Conservation (phyloP, 2,329 filamentous ascomycete genomes). For the Periconia digitata region DNA sequence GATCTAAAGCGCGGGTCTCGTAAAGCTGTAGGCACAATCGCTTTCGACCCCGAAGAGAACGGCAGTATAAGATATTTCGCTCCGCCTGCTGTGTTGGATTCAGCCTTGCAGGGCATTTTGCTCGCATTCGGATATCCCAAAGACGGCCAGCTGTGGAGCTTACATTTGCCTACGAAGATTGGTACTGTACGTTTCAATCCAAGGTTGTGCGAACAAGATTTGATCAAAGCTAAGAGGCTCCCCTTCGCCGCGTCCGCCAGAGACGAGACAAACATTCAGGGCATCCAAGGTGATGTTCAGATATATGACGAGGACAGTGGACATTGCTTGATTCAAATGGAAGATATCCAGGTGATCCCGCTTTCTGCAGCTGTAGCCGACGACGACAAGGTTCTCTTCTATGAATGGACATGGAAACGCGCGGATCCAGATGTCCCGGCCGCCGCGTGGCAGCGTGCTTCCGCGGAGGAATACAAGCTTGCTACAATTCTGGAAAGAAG, state of each 20-base stretch:
- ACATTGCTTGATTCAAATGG: slow-evolving; percentile 12
- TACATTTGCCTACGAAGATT: slow-evolving; percentile 25
- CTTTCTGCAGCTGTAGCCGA: slow-evolving; percentile 7
- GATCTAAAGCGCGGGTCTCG: slow-evolving; percentile 10
- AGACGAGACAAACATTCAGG: no score
- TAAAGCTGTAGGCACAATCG: slow-evolving; percentile 6
- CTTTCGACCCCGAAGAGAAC: slow-evolving; percentile 1
- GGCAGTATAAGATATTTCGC: slow-evolving; percentile 10
- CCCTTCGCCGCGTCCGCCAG: no score
- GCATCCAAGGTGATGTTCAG: no score
- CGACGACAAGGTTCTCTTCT: slow-evolving; percentile 12
- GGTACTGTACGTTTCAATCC: slow-evolving; percentile 8
- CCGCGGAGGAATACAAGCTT: no score
- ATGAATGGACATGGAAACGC: slow-evolving; percentile 2
- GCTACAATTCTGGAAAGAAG: no score
- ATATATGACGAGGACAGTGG: no score
- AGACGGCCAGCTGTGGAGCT: slow-evolving; percentile 27
- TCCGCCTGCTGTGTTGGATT: slow-evolving; percentile 34
- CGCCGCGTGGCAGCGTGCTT: not conserved
- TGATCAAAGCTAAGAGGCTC: no score
- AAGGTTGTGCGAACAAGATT: no score
- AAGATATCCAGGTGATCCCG: slow-evolving; percentile 10
- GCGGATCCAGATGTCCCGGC: slow-evolving; percentile 7
- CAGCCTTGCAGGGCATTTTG: slow-evolving; percentile 33
- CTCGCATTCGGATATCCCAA: slow-evolving; percentile 31